Base-by-base conservation (phyloP, 345 rosid species). In the Lenwebbia sp. region DNA sequence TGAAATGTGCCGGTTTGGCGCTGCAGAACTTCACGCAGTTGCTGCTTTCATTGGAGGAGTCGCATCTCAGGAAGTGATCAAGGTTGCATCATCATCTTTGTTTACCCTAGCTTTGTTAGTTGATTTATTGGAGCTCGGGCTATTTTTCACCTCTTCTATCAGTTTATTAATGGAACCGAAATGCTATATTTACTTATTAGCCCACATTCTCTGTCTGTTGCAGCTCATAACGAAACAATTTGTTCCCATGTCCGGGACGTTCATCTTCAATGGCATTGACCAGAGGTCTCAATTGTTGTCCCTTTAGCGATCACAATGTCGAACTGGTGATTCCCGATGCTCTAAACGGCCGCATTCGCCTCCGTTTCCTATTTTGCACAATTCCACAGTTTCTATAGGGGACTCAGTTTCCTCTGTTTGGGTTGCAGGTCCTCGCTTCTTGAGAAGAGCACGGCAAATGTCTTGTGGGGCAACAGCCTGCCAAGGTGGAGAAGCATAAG, bases 1-100 rank as follows among this genome's bases (percentile, higher is more conserved):
- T 86, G 99, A 97, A 93, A 96, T 96, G 94, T 96, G 99, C 86
- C 95, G 98, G 62, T 96, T 95, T 89, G 99, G 99, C 83, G 98
- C 98, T 88, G 93, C 99, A 6, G 99, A 97, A 92, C 98, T 97
- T 78, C 99, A 97, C 88, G 95, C 96, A 2, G 98, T 97, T 49
- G 95, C 98, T 87, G 99, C 99, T 40, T 91, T 97, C 82, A 87
- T 96, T 28, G 99, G 99, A 85, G 99, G 99, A 89, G 90, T 96
- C 49, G 96, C 99, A 9, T 94, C 99, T 3, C 99, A 97, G 89
- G 99, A 97, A 93, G 97, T 90, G 87, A 97, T 97, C 87, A 96
- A 96, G 99, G 99, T 97, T 74, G 25, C 87, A 82, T 58, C 33
- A 51, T 85, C 49, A 76, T 65, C 28, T 86, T 22, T 57, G 44